A percentile compares a stretch with the other conserved stretches of the same genome.
These are phyloP conservation scores for Peronospora tabacina DNA, from an alignment of 352 stramenopile species.

Conservation along the genomic window DNA sequence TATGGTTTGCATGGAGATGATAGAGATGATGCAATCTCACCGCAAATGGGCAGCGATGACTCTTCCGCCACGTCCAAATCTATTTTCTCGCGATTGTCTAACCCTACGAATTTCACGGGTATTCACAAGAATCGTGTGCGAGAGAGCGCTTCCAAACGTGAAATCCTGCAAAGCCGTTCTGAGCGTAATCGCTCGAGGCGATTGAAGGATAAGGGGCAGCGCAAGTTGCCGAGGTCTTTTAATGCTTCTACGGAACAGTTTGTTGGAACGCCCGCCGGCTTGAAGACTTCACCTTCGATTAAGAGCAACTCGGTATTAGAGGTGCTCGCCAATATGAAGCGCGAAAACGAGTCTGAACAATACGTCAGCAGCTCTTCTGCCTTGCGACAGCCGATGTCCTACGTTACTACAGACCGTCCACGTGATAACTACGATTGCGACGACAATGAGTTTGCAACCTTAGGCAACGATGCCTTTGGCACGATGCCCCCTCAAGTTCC, in stretches of 20 bases:
- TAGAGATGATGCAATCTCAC: constrained; percentile 28
- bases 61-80: constrained; percentile 45
- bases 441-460: constrained; percentile 15
- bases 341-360: constrained; percentile 62
- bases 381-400: constrained; percentile 39
- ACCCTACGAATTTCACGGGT: constrained; percentile 83
- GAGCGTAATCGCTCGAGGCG: constrained; percentile 68
- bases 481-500: constrained; percentile 45
- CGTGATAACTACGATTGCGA: constrained; percentile 33
- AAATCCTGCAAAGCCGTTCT: constrained; percentile 64
- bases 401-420: constrained; percentile 30
- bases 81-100: constrained; percentile 82
- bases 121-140: constrained; percentile 83
- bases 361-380: constrained; percentile 34
- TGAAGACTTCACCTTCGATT: constrained; percentile 48
- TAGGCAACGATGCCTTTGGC: constrained; percentile 13
- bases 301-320: constrained; percentile 68
- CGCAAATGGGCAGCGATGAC: constrained; percentile 56
- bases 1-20: constrained; percentile 30
- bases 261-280: constrained; percentile 28
- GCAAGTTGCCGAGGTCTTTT: constrained; percentile 36
- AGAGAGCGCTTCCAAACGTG: constrained; percentile 74
- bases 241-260: constrained; percentile 53
- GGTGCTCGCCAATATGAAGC: constrained; percentile 78
- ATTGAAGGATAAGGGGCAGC: constrained; percentile 55